These are phyloP conservation scores for Dacryopinax spathularia DNA, from an alignment of 768 basidiomycete genomes.

Conservation along the genomic window DNA sequence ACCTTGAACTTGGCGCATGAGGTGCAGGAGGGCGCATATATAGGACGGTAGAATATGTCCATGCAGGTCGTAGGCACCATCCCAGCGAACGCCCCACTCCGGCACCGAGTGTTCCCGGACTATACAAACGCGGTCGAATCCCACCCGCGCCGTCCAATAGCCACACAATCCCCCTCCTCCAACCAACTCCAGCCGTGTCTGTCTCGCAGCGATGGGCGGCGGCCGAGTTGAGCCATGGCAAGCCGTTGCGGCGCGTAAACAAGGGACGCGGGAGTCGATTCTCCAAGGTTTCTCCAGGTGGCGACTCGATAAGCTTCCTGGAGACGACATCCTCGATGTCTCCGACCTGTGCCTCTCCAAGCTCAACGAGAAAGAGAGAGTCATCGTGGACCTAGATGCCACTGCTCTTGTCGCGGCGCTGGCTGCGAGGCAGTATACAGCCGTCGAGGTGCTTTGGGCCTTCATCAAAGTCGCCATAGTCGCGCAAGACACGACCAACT, in stretches of 20 bases:
- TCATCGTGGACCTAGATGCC: constrained; percentile 27
- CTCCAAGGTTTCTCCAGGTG: constrained; percentile 6
- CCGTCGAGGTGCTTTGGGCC: constrained; percentile 28
- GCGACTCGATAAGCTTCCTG: constrained; percentile 5
- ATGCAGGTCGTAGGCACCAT: not conserved
- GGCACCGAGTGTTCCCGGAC: not conserved
- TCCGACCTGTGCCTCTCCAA: constrained; percentile 19
- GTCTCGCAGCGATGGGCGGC: not conserved
- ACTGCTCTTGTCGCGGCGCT: constrained; percentile 20
- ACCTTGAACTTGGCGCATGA: not conserved
- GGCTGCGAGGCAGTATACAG: constrained; percentile 16
- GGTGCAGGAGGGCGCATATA: not conserved
- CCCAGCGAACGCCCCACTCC: not conserved
- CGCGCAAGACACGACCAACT: constrained; percentile 25
- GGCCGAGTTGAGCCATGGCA: not conserved
- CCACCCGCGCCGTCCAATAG: not conserved
- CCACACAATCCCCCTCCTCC: not conserved
- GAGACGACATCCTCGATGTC: constrained; percentile 16
- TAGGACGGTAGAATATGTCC: not conserved
- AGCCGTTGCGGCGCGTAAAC: constrained; percentile 1
- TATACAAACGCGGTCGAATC: not conserved
- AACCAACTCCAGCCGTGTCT: not conserved
- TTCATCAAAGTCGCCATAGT: constrained; percentile 27
- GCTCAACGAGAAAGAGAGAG: constrained; percentile 21
- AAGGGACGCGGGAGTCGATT: constrained; percentile 4